Evolutionary conservation across 2,329 filamentous ascomycete species (phyloP).

Genomic region (Xylaria digitata): DNA sequence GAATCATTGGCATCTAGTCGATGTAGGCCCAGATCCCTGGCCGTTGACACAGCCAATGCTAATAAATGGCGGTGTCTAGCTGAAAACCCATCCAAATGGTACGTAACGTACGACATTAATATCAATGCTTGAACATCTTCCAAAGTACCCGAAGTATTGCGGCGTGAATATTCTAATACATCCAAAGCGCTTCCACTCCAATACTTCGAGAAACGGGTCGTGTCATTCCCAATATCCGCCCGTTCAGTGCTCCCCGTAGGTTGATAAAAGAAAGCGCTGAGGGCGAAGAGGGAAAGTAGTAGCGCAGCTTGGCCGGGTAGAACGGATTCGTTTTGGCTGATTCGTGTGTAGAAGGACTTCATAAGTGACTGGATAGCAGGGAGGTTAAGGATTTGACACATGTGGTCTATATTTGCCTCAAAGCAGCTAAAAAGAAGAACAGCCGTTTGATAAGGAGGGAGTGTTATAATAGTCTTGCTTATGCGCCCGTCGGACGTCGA

Average conservation of each 20-base stretch:
- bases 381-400: slow-evolving; percentile 44
- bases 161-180: slow-evolving; percentile 39
- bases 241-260: slow-evolving; percentile 37
- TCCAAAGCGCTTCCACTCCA: slow-evolving; percentile 36
- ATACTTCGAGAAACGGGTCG: slow-evolving; percentile 33
- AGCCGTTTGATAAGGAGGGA: slow-evolving; percentile 40
- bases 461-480: slow-evolving; percentile 27
- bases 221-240: slow-evolving; percentile 37
- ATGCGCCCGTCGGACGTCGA: neutral
- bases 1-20: slow-evolving; percentile 35
- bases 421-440: slow-evolving; percentile 41
- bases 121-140: slow-evolving; percentile 42
- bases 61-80: slow-evolving; percentile 37
- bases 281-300: slow-evolving; percentile 44
- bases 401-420: slow-evolving; percentile 39
- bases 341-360: slow-evolving; percentile 41
- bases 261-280: slow-evolving; percentile 44
- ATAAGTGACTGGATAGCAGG: slow-evolving; percentile 41
- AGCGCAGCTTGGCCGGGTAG: slow-evolving; percentile 43
- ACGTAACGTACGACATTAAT: slow-evolving; percentile 38
- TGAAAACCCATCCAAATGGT: slow-evolving; percentile 41
- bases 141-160: slow-evolving; percentile 36
- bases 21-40: slow-evolving; percentile 39
- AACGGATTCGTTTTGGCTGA: slow-evolving; percentile 39
- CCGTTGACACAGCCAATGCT: slow-evolving; percentile 35